Base-by-base conservation (phyloP, 2,329 filamentous ascomycete genomes). In the Penicillium fuscoglaucum region DNA sequence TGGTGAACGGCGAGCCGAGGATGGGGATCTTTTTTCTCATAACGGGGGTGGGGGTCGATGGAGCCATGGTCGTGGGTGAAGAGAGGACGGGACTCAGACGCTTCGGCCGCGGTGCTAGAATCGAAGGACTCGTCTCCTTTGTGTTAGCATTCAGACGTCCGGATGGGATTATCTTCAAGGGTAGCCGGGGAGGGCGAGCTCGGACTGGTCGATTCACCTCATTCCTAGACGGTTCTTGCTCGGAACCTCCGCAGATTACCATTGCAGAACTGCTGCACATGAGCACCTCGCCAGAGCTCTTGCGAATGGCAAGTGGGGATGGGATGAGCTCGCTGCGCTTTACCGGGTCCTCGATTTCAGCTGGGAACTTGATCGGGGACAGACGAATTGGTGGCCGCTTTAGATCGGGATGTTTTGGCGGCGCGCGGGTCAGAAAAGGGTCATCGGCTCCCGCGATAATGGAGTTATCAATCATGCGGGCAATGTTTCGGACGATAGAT, bases 401-500 rank as follows among this genome's bases (percentile, higher is more conserved):
- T 33, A 17, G 13, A 9, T 6, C 8, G 21, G 2, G 21, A 19
- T 24, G 8, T 2, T 26, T 29, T 19, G 35, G 17, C 9, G 26
- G 24, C 13, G 26, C n/a, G 26, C 7, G 31, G 4, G 37, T 64
- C 13, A 73, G 35, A 40, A 73, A 72, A 1, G 68, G 69, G 47
- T 73, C 71, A 3, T 68, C 66, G 1, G 55, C 56, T 2, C 46
- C 26, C 24, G 55, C 55, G 3, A 58, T 48, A 7, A 71, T 52
- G 1, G 66, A 65, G 24, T 57, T 62, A 31, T 73, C 67, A n/a
- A 73, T 69, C 59, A 73, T 64, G 1, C 65, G 64, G 3, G 65
- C 66, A 12, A 73, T 64, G 39, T 59, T 65, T 15, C 49, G 63
- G 13, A 70, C 60, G 19, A 72, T 58, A 43, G 60, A 63, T 1